Base-by-base conservation (phyloP, 257 asterid species). In the Solanum infundibuliforme region DNA sequence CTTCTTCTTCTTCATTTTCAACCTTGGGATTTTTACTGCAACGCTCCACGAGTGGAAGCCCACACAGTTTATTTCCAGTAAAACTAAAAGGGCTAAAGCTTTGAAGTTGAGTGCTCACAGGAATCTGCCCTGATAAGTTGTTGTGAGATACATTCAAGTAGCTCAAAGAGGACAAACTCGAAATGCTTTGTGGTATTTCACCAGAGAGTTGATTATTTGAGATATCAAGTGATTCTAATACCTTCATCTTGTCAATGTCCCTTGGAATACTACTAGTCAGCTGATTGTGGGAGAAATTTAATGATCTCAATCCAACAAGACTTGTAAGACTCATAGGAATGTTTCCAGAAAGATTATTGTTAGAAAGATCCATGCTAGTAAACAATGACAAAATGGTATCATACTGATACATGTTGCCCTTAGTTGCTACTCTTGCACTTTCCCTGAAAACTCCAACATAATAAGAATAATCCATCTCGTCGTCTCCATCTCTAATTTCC, bases 231-330 rank as follows among this genome's bases (percentile, higher is more conserved):
- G 92, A 88, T 76, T 83, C 88, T 46, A 87, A 18, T 41, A 46
- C 68, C 65, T 87, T 84, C 91, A 90, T n/a, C 9, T 87, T 75
- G 39, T 74, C 89, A 60, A 90, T 87, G 23, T 46, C 74, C 82
- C 23, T 65, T 9, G 93, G 94, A 60, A 92, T 89, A 82, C 86
- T 87, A 16, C 92, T 91, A 6, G 46, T 36, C 8, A 92, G 38
- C 4, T 85, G 89, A 89, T 91, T 91, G 20, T 66, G 72, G 14
- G 92, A 92, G 27, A 91, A 43, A 87, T 90, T 90, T 14, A 92
- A 88, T 5, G 90, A 88, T 55, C 66, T 46, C 86, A 91, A 52
- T 43, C 88, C 88, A 31, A 55, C 85, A 14, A 92, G 90, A 21
- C 87, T 32, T 9, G 92, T 89, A 8, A 92, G 2, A 36, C 77